Conservation (phyloP, 2,329 filamentous ascomycete species). For the Plenodomus lindquistii region DNA sequence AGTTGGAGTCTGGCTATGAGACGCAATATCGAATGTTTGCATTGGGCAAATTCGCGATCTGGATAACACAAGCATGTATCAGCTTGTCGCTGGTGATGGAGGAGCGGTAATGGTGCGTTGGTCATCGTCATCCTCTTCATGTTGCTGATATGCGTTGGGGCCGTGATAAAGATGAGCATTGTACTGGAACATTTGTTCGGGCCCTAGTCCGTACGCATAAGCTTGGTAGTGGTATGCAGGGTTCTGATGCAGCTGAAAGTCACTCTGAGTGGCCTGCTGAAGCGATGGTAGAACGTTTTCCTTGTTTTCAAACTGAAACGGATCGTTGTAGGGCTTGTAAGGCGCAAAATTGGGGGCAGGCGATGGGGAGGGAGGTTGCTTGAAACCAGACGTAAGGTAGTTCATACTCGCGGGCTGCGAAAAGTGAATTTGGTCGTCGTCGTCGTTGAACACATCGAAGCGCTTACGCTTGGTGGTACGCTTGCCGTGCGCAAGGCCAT, state of each 20-base stretch:
- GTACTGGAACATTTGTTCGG: slow-evolving; percentile 34
- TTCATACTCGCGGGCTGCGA: slow-evolving; percentile 37
- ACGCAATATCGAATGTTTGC: neutral
- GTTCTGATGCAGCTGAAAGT: slow-evolving; percentile 28
- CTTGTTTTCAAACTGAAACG: slow-evolving; percentile 39
- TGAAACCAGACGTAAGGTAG: slow-evolving; percentile 41
- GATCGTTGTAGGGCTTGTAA: slow-evolving; percentile 35
- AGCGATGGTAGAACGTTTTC: slow-evolving; percentile 34
- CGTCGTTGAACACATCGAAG: slow-evolving; percentile 50
- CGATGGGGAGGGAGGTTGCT: slow-evolving; percentile 29
- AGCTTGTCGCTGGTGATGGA: slow-evolving; percentile 39
- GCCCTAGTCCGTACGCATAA: slow-evolving; percentile 33
- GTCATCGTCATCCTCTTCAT: slow-evolving; percentile 29
- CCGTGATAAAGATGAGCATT: slow-evolving; percentile 27
- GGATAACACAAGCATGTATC: slow-evolving; percentile 1
- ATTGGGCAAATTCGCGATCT: neutral
- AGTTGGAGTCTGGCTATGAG: too few relatives aligned
- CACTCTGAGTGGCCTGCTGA: slow-evolving; percentile 27
- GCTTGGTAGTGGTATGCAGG: slow-evolving; percentile 30
- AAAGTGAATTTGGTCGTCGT: slow-evolving; percentile 36
- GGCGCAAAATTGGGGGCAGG: slow-evolving; percentile 27
- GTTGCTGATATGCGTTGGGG: slow-evolving; percentile 28
- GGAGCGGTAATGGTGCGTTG: slow-evolving; percentile 43
- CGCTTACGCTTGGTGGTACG: slow-evolving; percentile 40
- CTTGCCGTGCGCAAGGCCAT: slow-evolving; percentile 31